Base-by-base conservation (phyloP, 805 yeast species). In the Tetrapisispora iriomotensis region DNA sequence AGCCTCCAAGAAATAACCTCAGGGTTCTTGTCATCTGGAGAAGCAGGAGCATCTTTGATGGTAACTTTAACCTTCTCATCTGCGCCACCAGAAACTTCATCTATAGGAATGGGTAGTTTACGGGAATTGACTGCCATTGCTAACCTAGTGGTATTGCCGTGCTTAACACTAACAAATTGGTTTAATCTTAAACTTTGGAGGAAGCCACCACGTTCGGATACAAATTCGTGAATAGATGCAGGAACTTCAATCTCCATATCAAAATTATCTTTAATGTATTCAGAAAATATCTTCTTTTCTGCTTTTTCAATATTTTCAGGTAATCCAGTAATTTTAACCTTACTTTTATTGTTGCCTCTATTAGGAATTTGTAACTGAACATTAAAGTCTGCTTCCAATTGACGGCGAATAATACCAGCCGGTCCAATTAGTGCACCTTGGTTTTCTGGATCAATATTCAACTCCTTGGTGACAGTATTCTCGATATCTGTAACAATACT, bases 371-470 rank as follows among this genome's bases (percentile, higher is more conserved):
- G 67, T 40, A 90, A 60, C 18, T 60, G 55, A 36, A 84, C 88
- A 12, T 68, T 66, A 58, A 71, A 83, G 50, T 81, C 84, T 12
- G 72, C 65, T 64, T 86, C 90, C 45, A 86, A 61, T 8, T 73
- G 66, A 49, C 82, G 81, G 62, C 90, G 84, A 42, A 74, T 71
- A 12, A 75, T 53, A 29, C 97, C 96, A 40, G 76, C 77, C 24
- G 86, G 77, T 27, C 97, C 97, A 58, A 90, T 76, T 37, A 90
- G 54, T 7, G 76, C 69, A 50, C 85, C 74, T 51, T 83, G 90
- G 54, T 78, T 80, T 44, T 77, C 81, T 55, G 77, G 75, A 26
- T 92, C 75, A 50, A 90, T 67, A 13, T 68, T 75, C 40, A 71
- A 50, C 26, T 65, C 70, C 45, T 69, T 79, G 29, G 67, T 62